Conservation (phyloP, 257 asterid genomes). For the Ophiorrhiza pumila region DNA sequence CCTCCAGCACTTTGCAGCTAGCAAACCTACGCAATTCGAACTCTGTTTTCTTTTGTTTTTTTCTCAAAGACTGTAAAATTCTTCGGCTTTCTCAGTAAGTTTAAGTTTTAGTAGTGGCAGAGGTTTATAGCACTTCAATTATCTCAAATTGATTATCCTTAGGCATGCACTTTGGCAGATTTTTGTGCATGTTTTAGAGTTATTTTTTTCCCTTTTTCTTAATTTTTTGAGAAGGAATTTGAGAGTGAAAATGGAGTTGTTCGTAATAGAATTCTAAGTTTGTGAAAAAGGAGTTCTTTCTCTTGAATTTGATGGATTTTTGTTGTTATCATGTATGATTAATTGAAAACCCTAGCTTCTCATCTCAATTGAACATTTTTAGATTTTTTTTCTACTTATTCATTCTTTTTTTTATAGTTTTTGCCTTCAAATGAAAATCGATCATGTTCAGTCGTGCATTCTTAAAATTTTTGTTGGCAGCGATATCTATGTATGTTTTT, state of each 20-base stretch:
- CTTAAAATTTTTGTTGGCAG: conserved; percentile 1
- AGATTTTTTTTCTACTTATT: neutral
- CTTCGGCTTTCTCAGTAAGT: conserved; percentile 2
- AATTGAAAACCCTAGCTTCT: conserved; percentile 2
- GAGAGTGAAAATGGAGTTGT: conserved; percentile 1
- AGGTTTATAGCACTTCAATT: conserved; percentile 2
- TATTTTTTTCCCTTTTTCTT: neutral
- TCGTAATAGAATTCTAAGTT: neutral
- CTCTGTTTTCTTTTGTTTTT: neutral
- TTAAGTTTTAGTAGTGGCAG: conserved; percentile 4
- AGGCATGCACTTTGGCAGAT: conserved; percentile 2
- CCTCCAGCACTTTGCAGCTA: neutral
- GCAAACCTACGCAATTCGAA: conserved; percentile 1
- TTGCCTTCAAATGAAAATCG: neutral
- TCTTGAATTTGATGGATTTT: neutral
- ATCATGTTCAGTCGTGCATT: neutral
- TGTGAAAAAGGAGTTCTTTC: neutral
- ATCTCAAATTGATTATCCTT: neutral
- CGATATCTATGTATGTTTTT: neutral
- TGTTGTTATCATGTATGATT: neutral
- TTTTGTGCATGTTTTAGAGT: neutral
- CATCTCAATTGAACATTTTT: conserved; percentile 1
- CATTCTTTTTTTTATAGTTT: neutral
- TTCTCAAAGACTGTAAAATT: neutral
- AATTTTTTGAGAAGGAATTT: conserved; percentile 5